Conservation (phyloP, 805 yeast species). For the Cyberlindnera saturnus region DNA sequence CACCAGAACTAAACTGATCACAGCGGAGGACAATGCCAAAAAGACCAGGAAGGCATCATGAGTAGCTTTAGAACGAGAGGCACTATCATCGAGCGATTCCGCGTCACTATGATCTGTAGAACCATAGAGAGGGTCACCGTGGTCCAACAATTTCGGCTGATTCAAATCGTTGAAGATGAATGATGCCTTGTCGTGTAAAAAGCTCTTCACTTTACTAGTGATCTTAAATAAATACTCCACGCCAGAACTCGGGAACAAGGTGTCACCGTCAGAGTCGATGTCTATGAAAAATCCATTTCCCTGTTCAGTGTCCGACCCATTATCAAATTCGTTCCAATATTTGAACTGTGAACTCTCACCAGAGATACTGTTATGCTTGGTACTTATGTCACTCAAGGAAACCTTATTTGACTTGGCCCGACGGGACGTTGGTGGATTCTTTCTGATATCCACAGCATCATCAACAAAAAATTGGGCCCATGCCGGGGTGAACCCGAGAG, state of each 20-base stretch:
- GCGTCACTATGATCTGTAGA: conserved; percentile 8
- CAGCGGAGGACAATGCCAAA: conserved; percentile 35
- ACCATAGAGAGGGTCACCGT: neutral
- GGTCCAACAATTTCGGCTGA: neutral
- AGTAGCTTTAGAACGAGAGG: conserved; percentile 10
- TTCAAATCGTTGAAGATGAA: conserved; percentile 8
- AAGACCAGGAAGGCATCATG: conserved; percentile 40
- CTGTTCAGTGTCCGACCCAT: conserved; percentile 48
- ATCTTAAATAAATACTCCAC: conserved; percentile 25
- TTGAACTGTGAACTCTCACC: conserved; percentile 25
- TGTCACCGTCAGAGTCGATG: conserved; percentile 26
- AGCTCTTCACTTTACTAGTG: conserved; percentile 8
- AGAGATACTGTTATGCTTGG: conserved; percentile 3
- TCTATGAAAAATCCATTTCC: conserved; percentile 32
- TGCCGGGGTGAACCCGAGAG: conserved; percentile 28
- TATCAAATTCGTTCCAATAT: conserved; percentile 67
- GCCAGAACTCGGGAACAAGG: conserved; percentile 15
- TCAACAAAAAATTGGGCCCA: conserved; percentile 33
- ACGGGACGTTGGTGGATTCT: conserved; percentile 30
- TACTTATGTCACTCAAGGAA: conserved; percentile 5
- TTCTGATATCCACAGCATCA: conserved; percentile 36
- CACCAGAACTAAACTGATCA: conserved; percentile 35
- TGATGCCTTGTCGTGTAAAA: conserved; percentile 14
- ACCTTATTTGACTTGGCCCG: conserved; percentile 4
- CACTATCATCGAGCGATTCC: conserved; percentile 9